Evolutionary conservation across 352 stramenopile species (phyloP), one percentile per base, ranked within the genome.

Genomic region (Phytophthora tentaculata): DNA sequence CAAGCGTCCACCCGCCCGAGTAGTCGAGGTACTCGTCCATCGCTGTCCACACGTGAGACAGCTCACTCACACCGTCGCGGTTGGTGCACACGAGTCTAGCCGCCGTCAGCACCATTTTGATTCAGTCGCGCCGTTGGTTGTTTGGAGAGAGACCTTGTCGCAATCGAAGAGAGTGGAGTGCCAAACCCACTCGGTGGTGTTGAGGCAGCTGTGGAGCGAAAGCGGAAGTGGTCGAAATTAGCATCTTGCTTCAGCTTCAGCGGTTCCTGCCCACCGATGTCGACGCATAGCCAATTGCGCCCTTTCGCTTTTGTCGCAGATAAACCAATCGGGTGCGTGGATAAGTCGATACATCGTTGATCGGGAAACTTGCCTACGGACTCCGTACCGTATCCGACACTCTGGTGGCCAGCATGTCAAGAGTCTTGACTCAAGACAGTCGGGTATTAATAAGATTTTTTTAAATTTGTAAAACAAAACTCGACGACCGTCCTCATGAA

Each of bases 1-100:
- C 84, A 50, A 92, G 75, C 22, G 72, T 92, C 84, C 84, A 92
- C 19, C 28, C 28, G 32, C 49, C 32, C 54, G 84, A 92, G 69
- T 84, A 75, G 64, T 92, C 81, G 35, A 92, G 64, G 56, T 59
- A 88, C 44, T 65, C 62, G 56, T 77, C 72, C 59, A 89, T 76
- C 51, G 56, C 52, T 22, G 64, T 54, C 74, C 78, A 86, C 37
- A 92, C 76, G 63, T 92, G 84, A 23, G 80, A 71, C 48, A 92
- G 80, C 74, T 90, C 68, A 24, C 69, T 79, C 51, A 85, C 50
- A 48, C 72, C 78, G 53, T 78, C 66, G 49, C 70, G 76, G 47
- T 69, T 70, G 28, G 56, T 55, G 59, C 80, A 85, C 66, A 89
- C 77, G 48, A 83, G 70, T 44, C 64, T 76, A 41, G 77, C 80